These are phyloP conservation scores for Fusarium fracticaudum DNA, from an alignment of 2,329 filamentous ascomycete genomes.

Conservation along the genomic window DNA sequence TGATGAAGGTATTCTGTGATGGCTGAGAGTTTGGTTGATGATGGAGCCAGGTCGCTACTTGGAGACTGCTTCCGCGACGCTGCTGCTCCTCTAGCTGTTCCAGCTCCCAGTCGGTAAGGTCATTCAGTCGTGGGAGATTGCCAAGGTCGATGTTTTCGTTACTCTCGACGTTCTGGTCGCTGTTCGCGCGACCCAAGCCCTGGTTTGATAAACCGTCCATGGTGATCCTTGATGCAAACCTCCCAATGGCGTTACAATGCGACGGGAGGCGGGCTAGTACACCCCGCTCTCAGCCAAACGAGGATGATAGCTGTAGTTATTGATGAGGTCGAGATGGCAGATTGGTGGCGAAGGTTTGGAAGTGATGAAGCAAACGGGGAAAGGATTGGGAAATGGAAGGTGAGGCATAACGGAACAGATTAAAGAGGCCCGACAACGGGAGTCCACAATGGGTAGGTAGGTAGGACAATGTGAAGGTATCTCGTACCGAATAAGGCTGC, in stretches of 20 bases:
- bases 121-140: conserved; percentile 5
- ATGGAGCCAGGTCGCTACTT: conserved; percentile 21
- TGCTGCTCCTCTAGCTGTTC: conserved; percentile 4
- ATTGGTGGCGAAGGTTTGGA: background rate
- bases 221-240: background rate
- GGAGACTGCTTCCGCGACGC: background rate
- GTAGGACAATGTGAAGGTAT: conserved; percentile 19
- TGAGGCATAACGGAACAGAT: conserved; percentile 6
- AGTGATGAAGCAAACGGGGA: conserved; percentile 5
- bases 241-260: conserved; percentile 26
- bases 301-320: conserved; percentile 15
- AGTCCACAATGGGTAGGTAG: conserved; percentile 7
- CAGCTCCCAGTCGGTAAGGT: conserved; percentile 7
- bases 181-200: background rate
- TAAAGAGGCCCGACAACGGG: conserved; percentile 8
- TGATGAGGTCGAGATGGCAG: conserved; percentile 7
- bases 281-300: conserved; percentile 16
- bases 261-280: conserved; percentile 18
- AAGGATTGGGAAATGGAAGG: conserved; percentile 2
- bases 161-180: conserved; percentile 5
- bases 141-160: conserved; percentile 18
- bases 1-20: conserved; percentile 16
- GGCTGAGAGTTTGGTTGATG: conserved; percentile 25
- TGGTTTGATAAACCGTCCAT: conserved; percentile 7
- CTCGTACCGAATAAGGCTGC: conserved; percentile 26